Evolutionary conservation across 2,329 filamentous ascomycete genomes (phyloP), one percentile per base, ranked within the genome.

Genomic region (Mollisia scopiformis): DNA sequence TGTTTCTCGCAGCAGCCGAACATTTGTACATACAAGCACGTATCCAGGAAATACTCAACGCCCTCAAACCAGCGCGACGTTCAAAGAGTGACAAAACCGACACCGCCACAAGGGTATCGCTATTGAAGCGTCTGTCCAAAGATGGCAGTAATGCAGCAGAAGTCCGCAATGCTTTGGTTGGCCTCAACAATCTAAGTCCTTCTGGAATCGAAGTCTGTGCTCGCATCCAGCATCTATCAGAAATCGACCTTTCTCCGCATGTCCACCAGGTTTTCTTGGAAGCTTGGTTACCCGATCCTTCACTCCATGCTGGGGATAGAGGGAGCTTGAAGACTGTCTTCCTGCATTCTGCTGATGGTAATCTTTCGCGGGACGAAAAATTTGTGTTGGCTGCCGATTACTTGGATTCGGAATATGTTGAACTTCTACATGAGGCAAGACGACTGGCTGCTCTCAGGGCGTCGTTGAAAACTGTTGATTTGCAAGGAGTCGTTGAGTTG

Each of bases 331-430:
- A 28, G 21, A 2, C 14, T 14, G 16, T 47, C 28, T 47, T 47
- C 43, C n/a, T n/a, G n/a, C n/a, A n/a, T n/a, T n/a, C n/a, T n/a
- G n/a, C n/a, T n/a, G n/a, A n/a, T n/a, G n/a, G n/a, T n/a, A n/a
- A n/a, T n/a, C n/a, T n/a, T n/a, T n/a, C n/a, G n/a, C n/a, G n/a
- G n/a, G 28, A 56, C 25, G 21, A 58, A 11, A 21, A 28, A 14
- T 30, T 60, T 6, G n/a, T 43, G 21, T 28, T 52, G 7, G 53
- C 53, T 5, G 33, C 47, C 6, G 31, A 50, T 1, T 54, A 56
- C 21, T 46, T 64, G 4, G 57, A 63, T 19, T 33, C 49, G 21
- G 28, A 58, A 55, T 63, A 63, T 46, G 57, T 43, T 6, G 33
- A n/a, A 2, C 30, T 63, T n/a, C 30, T 60, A 16, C 54, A 33